Base-by-base conservation (phyloP, 768 basidiomycete genomes). In the Candolleomyces aberdarensis region DNA sequence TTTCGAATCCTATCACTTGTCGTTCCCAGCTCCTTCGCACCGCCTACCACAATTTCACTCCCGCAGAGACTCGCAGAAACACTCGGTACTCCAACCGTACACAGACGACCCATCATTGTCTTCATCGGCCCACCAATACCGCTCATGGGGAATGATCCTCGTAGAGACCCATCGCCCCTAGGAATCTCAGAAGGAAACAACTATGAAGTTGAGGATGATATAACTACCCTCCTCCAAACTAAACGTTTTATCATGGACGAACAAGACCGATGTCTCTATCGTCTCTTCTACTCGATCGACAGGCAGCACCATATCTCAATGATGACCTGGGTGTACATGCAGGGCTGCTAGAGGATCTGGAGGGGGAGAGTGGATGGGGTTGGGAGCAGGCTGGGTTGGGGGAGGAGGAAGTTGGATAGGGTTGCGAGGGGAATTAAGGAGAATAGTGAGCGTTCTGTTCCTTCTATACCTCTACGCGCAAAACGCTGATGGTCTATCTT, bases 261-360 rank as follows among this genome's bases (percentile, higher is more conserved):
- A 63, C 96, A 98, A 82, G 96, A 98, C 75, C 79, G 83, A 4
- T 89, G 90, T 0, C 85, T 98, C 5, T 89, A 93, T 67, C 74
- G 81, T 7, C 84, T 98, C 11, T 94, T 94, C 10, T 83, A 85
- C 60, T 98, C 96, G 1, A 91, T 98, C 56, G 80, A 80, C 59
- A 85, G 96, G 1, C 96, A 98, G 73, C 92, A 90, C 58, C 86
- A 94, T 66, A 80, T 98, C 15, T 95, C 94, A 0, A 92, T 52
- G 88, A 90, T 63, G 96, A 98, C 75, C 77, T 98, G n/a, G 95
- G 95, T 60, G 83, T 89, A 1, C 96, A 98, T 65, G 84, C 86
- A 39, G 91, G 91, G 0, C 73, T 98, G 57, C 74, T 98, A 19
- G 87, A 90, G 65, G 87, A 89, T 60, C 85, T 97, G 5, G 96